phyloP scores from a whole-genome alignment of 176 grass and related monocot species.

The Eragrostis curvula region DNA sequence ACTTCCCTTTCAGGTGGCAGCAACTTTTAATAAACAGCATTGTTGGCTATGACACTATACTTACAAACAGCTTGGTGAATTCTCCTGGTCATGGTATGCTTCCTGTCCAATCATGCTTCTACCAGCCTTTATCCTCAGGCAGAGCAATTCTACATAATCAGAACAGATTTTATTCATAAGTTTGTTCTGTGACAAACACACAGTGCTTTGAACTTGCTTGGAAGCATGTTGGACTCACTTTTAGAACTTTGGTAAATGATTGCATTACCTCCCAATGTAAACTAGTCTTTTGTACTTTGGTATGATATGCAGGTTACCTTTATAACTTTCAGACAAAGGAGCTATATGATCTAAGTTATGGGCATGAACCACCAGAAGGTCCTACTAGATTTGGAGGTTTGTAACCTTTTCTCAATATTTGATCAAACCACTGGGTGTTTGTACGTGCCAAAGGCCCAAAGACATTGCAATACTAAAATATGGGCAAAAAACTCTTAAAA shows the following conservation, averaged over 20 bases:
- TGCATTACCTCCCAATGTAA: neutral
- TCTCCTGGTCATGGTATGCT: slow-evolving; percentile 85
- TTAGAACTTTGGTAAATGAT: slow-evolving; percentile 12
- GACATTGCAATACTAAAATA: slow-evolving; percentile 30
- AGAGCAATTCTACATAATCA: slow-evolving; percentile 19
- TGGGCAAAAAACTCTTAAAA: neutral
- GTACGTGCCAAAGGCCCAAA: neutral
- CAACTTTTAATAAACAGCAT: slow-evolving; percentile 96
- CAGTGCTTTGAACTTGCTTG: slow-evolving; percentile 5
- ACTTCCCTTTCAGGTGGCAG: slow-evolving; percentile 84
- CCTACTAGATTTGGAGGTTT: slow-evolving; percentile 95
- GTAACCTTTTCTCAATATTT: slow-evolving; percentile 36
- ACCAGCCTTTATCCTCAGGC: neutral
- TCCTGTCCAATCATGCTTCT: slow-evolving; percentile 34
- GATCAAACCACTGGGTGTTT: neutral
- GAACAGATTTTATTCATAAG: neutral
- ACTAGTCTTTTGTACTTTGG: slow-evolving; percentile 17
- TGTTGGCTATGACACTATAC: slow-evolving; percentile 99
- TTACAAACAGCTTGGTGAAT: slow-evolving; percentile 94
- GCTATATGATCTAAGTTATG: slow-evolving; percentile 98
- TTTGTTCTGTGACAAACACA: slow-evolving; percentile 11
- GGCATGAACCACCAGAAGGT: slow-evolving; percentile 76
- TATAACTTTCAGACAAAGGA: slow-evolving; percentile 99
- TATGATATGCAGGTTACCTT: slow-evolving; percentile 76
- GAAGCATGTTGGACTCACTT: slow-evolving; percentile 19